Conservation (phyloP, 805 yeast species). For the Jamesozyma piceae region DNA sequence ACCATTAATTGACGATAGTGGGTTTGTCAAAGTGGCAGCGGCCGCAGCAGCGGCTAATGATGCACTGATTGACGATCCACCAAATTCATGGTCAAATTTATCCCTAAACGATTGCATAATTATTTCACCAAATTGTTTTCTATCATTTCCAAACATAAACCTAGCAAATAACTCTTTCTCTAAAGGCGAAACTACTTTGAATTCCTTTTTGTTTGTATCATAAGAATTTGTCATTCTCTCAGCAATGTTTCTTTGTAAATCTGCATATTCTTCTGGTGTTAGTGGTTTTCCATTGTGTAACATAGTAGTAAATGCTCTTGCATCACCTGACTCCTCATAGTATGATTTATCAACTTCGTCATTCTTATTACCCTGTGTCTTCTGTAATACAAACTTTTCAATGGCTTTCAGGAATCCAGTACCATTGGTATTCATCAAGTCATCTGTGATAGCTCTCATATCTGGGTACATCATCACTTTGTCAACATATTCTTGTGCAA, state of each 20-base stretch:
- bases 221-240: slow-evolving; percentile 26
- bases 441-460: slow-evolving; percentile 63
- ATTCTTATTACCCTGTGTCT: slow-evolving; percentile 3
- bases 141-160: slow-evolving; percentile 26
- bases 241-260: slow-evolving; percentile 26
- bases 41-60: slow-evolving; percentile 26
- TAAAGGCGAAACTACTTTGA: slow-evolving; percentile 21
- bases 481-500: slow-evolving; percentile 28
- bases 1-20: slow-evolving; percentile 5
- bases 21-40: slow-evolving; percentile 14
- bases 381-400: slow-evolving; percentile 58
- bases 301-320: slow-evolving; percentile 23
- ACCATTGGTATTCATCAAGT: slow-evolving; percentile 54
- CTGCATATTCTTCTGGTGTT: slow-evolving; percentile 25
- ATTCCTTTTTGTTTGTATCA: slow-evolving; percentile 21
- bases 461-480: slow-evolving; percentile 33
- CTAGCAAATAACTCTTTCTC: slow-evolving; percentile 26
- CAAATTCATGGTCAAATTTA: slow-evolving; percentile 18
- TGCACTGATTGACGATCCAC: slow-evolving; percentile 17
- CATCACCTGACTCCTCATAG: slow-evolving; percentile 14
- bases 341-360: slow-evolving; percentile 5
- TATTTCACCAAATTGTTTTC: slow-evolving; percentile 21
- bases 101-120: slow-evolving; percentile 24
- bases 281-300: slow-evolving; percentile 25
- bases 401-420: slow-evolving; percentile 67